These are phyloP conservation scores for Chytridium lagenaria DNA, from an alignment of 371 early-diverging fungal genomes.

Conservation along the genomic window DNA sequence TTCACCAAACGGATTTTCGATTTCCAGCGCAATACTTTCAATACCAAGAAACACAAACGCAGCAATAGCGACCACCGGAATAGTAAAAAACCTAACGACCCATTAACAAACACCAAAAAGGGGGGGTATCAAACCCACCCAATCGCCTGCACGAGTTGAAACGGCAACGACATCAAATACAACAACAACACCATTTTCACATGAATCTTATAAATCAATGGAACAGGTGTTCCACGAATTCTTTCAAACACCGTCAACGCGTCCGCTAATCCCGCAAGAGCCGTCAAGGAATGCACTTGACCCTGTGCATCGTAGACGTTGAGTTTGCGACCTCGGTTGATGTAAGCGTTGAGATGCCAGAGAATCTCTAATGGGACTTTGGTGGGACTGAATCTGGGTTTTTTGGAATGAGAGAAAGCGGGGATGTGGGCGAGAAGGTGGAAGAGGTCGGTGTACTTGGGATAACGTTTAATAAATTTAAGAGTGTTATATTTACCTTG, in stretches of 20 bases:
- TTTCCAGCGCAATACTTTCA: slow-evolving; percentile 63
- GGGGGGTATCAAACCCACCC: not conserved
- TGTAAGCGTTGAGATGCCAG: slow-evolving; percentile 22
- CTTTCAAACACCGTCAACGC: slow-evolving; percentile 74
- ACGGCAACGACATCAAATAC: slow-evolving; percentile 73
- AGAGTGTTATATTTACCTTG: not conserved
- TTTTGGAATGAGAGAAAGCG: slow-evolving; percentile 22
- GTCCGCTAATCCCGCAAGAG: slow-evolving; percentile 57
- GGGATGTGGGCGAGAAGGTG: slow-evolving; percentile 26
- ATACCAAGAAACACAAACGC: slow-evolving; percentile 76
- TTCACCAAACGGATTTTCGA: slow-evolving; percentile 66
- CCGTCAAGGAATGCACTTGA: slow-evolving; percentile 25
- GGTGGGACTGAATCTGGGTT: slow-evolving; percentile 30
- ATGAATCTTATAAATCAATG: slow-evolving; percentile 78
- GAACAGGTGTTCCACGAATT: slow-evolving; percentile 77
- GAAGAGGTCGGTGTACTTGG: slow-evolving; percentile 33
- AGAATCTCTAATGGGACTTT: slow-evolving; percentile 28
- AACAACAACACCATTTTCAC: slow-evolving; percentile 72
- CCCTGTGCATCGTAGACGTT: slow-evolving; percentile 29
- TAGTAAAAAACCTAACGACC: slow-evolving; percentile 26
- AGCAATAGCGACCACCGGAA: slow-evolving; percentile 64
- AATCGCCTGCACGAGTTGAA: slow-evolving; percentile 58
- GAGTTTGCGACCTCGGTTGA: slow-evolving; percentile 2
- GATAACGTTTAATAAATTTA: not conserved
- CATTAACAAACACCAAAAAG: not conserved